Percentiles rank a stretch among this genome's conserved stretches.
Conservation (phyloP, 257 asterid species). For the Solanum chilense region DNA sequence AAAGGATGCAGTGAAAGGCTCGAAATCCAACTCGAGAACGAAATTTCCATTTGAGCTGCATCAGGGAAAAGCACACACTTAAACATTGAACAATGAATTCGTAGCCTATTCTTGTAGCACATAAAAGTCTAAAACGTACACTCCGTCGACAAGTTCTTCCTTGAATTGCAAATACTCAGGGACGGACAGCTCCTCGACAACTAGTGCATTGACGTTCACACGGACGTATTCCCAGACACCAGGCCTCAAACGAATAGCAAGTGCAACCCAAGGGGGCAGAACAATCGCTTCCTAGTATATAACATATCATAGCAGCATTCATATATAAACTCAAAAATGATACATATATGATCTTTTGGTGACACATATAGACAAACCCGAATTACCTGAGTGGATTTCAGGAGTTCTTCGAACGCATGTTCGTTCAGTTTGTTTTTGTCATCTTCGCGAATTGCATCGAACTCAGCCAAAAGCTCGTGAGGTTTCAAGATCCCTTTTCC, state of each 20-base stretch:
- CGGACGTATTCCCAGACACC: slow-evolving; percentile 92
- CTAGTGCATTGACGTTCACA: slow-evolving; percentile 54
- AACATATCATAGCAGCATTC: not conserved
- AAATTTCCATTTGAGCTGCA: slow-evolving; percentile 71
- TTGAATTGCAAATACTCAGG: slow-evolving; percentile 78
- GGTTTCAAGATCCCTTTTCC: slow-evolving; percentile 87
- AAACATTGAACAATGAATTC: not conserved
- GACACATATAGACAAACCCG: not conserved
- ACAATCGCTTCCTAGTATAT: slow-evolving; percentile 69
- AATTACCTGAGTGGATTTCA: slow-evolving; percentile 65
- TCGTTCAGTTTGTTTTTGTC: slow-evolving; percentile 42
- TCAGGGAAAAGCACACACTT: not conserved
- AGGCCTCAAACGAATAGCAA: slow-evolving; percentile 86
- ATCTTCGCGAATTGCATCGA: slow-evolving; percentile 40
- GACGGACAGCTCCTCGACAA: slow-evolving; percentile 72
- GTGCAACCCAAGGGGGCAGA: slow-evolving; percentile 89
- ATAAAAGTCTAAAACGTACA: slow-evolving; percentile 18
- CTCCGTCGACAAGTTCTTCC: slow-evolving; percentile 82
- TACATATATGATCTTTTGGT: not conserved
- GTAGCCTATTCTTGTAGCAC: not conserved
- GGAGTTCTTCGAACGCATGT: slow-evolving; percentile 70
- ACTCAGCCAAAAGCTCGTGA: slow-evolving; percentile 74
- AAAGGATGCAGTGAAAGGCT: slow-evolving; percentile 81
- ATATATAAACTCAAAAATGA: not conserved
- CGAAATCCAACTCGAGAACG: slow-evolving; percentile 90